Evolutionary conservation across 2,329 filamentous ascomycete species (phyloP), one percentile per base, ranked within the genome.

Genomic region (Elsinoe arachidis): DNA sequence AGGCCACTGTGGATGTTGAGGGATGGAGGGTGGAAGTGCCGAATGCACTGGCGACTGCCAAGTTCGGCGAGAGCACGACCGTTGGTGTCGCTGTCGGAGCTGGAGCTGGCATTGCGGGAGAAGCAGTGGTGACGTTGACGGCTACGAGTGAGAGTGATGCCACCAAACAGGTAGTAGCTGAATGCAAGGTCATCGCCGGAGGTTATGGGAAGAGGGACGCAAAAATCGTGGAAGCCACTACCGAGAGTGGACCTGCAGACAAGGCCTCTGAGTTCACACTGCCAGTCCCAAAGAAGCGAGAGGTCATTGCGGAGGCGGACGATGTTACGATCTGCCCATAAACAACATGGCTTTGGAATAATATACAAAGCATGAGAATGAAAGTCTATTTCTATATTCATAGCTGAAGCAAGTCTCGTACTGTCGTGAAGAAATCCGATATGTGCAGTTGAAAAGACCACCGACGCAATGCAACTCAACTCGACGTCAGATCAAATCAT

Each of bases 1-100:
- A 66, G 15, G 76, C 75, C 0, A 61, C 68, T 49, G 70, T 79
- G 2, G 69, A 74, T 5, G 73, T 72, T 11, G 65, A 70, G 2
- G 78, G 78, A 0, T 80, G 77, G 78, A 67, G 65, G 7, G 73
- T 76, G 1, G 74, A 70, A 56, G 56, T 80, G 14, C 68, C 49
- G n/a, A 53, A 53, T 15, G 49, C 49, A 5, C 34, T 53, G n/a
- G 49, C 34, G 14, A 39, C 34, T 2, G 49, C 49, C 12, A 26
- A 33, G 34, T 53, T 53, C 26, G 49, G 49, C 10, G 49, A 26
- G 33, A 53, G 26, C 19, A 17, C 49, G 26, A 38, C 26, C 15
- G 49, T 53, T 9, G 19, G 49, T 9, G 71, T 75, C 6, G 65
- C 70, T 1, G 76, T 73, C 0, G 66, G 70, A 53, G 76, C 74